Evolutionary conservation across 805 yeast genomes (phyloP), one percentile per base, ranked within the genome.

Genomic region (Cyberlindnera mycetangii): DNA sequence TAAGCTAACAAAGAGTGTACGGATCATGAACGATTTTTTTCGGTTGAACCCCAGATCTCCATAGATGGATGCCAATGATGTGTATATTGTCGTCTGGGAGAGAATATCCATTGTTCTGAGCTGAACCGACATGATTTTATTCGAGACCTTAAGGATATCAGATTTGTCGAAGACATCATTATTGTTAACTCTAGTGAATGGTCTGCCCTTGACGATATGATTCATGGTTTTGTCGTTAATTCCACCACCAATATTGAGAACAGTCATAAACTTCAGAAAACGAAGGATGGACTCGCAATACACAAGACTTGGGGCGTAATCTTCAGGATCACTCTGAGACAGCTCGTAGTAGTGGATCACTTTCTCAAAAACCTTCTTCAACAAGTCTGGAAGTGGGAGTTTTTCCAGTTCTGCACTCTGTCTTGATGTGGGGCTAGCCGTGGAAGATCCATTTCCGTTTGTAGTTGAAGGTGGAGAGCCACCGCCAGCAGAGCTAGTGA

Each of bases 261-360:
- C 60, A 2, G 83, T 71, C 74, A 85, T 74, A 41, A 86, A 73
- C 44, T 79, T 79, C 18, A 82, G 66, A 41, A 73, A 76, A 47
- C 97, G 71, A 25, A 89, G 52, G 3, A 85, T 68, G 2, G 83
- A 72, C 51, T 89, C 96, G 34, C 85, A 79, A 51, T 80, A 85
- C 0, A 89, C 89, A 1, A 84, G 64, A 47, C 83, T 92, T 0
- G 98, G 97, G 0, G 84, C 90, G 51, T 77, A 78, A 51, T 92
- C 96, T 44, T 81, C 88, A 8, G 74, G 71, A 44, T 76, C 81
- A 32, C 69, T 60, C 5, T 78, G 68, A 31, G 92, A 81, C 32
- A 66, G 53, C 44, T 70, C 74, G 60, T 74, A 83, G 54, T 58
- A 78, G 37, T 54, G 68, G 7, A 75, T 44, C 4, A 68, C 60